Conservation (phyloP, 345 rosid species). For the Gossypium herbaceum region DNA sequence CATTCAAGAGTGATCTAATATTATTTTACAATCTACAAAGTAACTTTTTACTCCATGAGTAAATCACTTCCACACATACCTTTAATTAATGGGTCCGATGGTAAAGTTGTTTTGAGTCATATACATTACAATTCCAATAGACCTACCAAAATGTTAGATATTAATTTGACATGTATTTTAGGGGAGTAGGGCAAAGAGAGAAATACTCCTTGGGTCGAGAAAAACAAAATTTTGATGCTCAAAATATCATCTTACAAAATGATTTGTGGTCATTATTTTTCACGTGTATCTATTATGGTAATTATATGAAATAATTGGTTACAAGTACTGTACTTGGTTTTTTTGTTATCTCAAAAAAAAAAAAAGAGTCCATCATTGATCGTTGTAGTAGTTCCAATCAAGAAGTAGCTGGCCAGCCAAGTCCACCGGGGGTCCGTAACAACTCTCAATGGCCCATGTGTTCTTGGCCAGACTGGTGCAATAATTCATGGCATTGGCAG, state of each 20-base stretch:
- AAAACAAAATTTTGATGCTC: background rate
- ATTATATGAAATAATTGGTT: background rate
- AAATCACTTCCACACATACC: no score
- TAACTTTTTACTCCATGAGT: no score
- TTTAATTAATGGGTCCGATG: no score
- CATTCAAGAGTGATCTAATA: no score
- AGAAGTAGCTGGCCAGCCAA: background rate
- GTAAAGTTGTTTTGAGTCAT: no score
- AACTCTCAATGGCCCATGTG: background rate
- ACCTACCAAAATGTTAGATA: background rate
- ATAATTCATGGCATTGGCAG: constrained; percentile 2
- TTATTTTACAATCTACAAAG: no score
- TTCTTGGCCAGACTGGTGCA: constrained; percentile 2
- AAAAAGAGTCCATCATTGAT: background rate
- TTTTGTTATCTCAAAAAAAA: background rate
- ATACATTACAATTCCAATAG: background rate
- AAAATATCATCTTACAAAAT: background rate
- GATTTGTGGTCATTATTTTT: background rate
- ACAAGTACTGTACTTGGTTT: background rate
- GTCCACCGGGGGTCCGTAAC: background rate
- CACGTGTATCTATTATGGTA: background rate
- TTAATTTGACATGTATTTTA: background rate
- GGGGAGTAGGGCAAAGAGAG: no score
- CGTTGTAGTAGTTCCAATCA: constrained; percentile 2
- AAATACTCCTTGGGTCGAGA: no score